Percentiles rank a stretch among this genome's conserved stretches.
Conservation (phyloP, 2,329 filamentous ascomycete genomes). For the Diaporthe nobilis region DNA sequence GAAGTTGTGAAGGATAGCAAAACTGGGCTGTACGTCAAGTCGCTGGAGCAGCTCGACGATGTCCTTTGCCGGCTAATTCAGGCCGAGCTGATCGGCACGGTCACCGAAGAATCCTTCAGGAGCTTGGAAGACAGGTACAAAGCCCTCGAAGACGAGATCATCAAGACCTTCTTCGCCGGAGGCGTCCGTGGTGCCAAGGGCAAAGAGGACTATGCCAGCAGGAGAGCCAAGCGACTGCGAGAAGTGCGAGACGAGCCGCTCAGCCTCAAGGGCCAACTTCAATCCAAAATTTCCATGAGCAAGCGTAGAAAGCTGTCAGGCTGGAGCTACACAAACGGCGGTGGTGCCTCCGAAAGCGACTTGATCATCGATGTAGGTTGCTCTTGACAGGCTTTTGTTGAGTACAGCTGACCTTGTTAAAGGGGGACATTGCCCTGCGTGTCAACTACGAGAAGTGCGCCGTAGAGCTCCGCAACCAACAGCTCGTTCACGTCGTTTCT, state of each 20-base stretch:
- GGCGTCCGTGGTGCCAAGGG: constrained; percentile 75
- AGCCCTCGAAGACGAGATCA: constrained; percentile 75
- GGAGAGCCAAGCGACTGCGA: constrained; percentile 67
- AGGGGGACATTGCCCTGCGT: constrained; percentile 75
- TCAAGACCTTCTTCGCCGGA: constrained; percentile 65
- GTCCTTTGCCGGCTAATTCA: constrained; percentile 70
- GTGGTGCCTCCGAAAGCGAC: constrained; percentile 56
- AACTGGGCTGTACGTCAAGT: constrained; percentile 56
- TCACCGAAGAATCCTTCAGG: constrained; percentile 69
- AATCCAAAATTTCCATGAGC: constrained; percentile 45
- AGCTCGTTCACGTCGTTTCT: constrained; percentile 80
- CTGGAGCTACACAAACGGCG: constrained; percentile 53
- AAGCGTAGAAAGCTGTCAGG: constrained; percentile 41
- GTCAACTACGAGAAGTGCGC: constrained; percentile 89
- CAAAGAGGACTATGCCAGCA: constrained; percentile 72
- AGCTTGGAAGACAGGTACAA: constrained; percentile 72
- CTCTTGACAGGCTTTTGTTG: not conserved
- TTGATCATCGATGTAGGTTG: constrained; percentile 63
- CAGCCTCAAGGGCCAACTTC: constrained; percentile 66
- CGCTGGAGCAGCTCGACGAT: constrained; percentile 63
- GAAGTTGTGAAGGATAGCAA: constrained; percentile 49
- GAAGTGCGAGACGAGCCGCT: constrained; percentile 68
- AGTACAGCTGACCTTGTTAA: constrained; percentile 25
- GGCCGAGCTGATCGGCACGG: constrained; percentile 77
- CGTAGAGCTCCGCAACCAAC: constrained; percentile 84